phyloP scores from a whole-genome alignment of 345 rosid genomes.

The Moricandia arvensis region DNA sequence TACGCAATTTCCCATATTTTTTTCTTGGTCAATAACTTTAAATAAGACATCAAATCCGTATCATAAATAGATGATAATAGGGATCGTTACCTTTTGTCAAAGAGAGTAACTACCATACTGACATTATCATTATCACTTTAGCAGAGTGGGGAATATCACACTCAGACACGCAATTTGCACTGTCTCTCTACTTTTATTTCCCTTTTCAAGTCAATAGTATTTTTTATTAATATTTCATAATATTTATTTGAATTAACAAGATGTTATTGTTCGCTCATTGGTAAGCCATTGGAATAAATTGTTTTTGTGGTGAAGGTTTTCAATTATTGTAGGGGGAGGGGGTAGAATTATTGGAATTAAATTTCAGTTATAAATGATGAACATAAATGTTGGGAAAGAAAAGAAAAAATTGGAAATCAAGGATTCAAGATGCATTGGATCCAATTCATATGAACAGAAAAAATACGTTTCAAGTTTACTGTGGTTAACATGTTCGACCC shows the following conservation, averaged over 20 bases:
- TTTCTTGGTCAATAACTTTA: slow-evolving; percentile 22
- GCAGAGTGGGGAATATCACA: slow-evolving; percentile 12
- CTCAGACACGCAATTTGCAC: slow-evolving; percentile 6
- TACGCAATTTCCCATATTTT: neutral
- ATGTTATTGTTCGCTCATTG: neutral
- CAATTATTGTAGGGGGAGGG: neutral
- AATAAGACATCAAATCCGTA: neutral
- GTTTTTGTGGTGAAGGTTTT: neutral
- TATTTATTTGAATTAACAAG: neutral
- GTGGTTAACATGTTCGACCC: slow-evolving; percentile 29
- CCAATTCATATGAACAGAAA: slow-evolving; percentile 19
- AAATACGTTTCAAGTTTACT: neutral
- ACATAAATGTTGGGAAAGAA: slow-evolving; percentile 3
- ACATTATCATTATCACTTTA: slow-evolving; percentile 21
- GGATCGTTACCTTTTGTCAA: neutral
- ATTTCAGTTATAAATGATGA: neutral
- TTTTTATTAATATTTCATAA: neutral
- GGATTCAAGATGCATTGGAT: slow-evolving; percentile 29
- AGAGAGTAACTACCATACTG: slow-evolving; percentile 11
- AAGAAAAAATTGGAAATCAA: neutral
- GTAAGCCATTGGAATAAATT: neutral
- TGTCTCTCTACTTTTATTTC: neutral
- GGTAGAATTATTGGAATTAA: neutral
- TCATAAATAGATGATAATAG: neutral
- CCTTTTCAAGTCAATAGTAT: neutral